Evolutionary conservation across 108 stramenopile species (phyloP), one percentile per base, ranked within the genome.

Genomic region (Cyclotella choctawhatcheeana): DNA sequence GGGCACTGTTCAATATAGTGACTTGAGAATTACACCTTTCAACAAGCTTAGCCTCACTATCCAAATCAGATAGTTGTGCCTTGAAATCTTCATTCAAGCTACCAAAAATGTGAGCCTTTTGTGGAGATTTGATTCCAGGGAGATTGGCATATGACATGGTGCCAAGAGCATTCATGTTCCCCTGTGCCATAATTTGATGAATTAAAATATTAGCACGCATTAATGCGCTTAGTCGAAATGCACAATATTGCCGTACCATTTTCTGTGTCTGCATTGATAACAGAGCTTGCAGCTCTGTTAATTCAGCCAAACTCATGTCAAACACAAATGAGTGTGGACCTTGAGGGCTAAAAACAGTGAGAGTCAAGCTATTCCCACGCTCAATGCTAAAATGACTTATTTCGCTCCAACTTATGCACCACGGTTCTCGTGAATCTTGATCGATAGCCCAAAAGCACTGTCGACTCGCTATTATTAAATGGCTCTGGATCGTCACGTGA

Each of bases 341-440:
- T 17, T 74, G 83, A 31, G 82, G 67, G 27, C 84, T 84, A 45
- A 90, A 93, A 13, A 93, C 80, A 21, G 79, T 80, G 14, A 93
- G 77, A 0, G 76, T 75, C 63, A 93, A 44, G 32, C 55, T 56
- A n/a, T 77, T 78, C 29, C 71, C 81, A 3, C 77, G 64, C 34
- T 62, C 48, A 21, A 55, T 60, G 13, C 77, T 82, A 63, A 88
- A 90, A 62, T 90, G 84, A 64, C 83, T 84, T n/a, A 93, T 86
- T 48, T 90, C 87, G 64, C 82, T 85, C 92, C 92, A 93, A 44
- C 67, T 76, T 18, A 88, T 81, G 32, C 87, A 85, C 85, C 83
- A 87, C 21, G 89, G 82, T 20, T 90, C 85, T 21, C 86, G 60
- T 33, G 84, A 78, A 18, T 81, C 67, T 0, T 76, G 52, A 62